phyloP scores from a whole-genome alignment of 176 grass and related monocot genomes.

The Aegilops speltoides region DNA sequence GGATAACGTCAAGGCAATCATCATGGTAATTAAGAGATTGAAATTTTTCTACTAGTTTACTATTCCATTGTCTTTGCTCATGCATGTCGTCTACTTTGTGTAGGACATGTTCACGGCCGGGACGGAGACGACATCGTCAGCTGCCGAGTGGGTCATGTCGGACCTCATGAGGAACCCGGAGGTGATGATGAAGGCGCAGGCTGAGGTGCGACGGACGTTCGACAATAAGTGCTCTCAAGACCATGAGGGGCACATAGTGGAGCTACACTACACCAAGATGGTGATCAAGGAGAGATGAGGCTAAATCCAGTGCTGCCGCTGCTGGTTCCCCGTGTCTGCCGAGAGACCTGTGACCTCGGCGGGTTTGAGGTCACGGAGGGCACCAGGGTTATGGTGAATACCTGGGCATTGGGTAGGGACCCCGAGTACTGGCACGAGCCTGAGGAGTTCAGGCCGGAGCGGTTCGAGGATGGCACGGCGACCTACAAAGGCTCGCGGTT shows the following conservation, averaged over 20 bases:
- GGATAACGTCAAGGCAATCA: too few relatives aligned
- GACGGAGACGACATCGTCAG: not conserved
- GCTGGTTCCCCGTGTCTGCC: not conserved
- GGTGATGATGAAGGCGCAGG: slow-evolving; percentile 17
- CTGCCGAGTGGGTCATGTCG: not conserved
- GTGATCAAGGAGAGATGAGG: slow-evolving; percentile 47
- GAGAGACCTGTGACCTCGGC: not conserved
- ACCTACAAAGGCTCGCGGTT: not conserved
- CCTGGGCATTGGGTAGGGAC: slow-evolving; percentile 20
- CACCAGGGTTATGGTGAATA: slow-evolving; percentile 21
- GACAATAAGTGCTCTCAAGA: not conserved
- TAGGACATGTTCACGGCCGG: slow-evolving; percentile 21
- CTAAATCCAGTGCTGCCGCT: not conserved
- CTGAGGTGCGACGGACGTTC: not conserved
- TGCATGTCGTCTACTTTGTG: too few relatives aligned
- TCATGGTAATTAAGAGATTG: too few relatives aligned
- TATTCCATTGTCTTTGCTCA: too few relatives aligned
- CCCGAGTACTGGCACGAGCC: not conserved
- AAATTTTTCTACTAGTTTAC: too few relatives aligned
- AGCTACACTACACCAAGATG: not conserved
- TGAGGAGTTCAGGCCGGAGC: not conserved
- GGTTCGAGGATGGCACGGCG: not conserved
- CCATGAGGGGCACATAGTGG: not conserved
- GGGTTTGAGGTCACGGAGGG: not conserved
- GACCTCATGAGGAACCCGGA: not conserved